Conservation (phyloP, 331 rosid species). For the Rhamnella rubrinervis region DNA sequence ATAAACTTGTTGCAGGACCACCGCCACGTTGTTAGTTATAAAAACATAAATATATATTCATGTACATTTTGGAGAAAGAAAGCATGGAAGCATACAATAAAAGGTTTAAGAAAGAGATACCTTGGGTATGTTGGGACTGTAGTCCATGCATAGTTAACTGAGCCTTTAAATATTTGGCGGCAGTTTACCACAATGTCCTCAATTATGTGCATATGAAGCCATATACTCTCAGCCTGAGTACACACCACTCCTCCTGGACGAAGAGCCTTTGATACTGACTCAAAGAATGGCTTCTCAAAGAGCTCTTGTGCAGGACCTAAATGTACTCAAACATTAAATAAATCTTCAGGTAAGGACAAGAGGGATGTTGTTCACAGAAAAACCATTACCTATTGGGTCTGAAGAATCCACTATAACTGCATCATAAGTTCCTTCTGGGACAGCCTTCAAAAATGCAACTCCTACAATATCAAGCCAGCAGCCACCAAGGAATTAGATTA, state of each 20-base stretch:
- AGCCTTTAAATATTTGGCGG: constrained; percentile 87
- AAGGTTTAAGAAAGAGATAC: constrained; percentile 28
- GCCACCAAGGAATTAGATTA: constrained; percentile 10
- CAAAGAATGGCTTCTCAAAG: constrained; percentile 89
- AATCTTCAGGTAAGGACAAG: background rate
- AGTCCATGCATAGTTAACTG: constrained; percentile 97
- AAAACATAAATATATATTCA: no score
- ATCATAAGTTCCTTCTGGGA: constrained; percentile 83
- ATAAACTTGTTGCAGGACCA: no score
- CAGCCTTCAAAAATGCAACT: constrained; percentile 90
- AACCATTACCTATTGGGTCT: constrained; percentile 78
- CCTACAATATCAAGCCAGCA: constrained; percentile 51
- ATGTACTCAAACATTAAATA: constrained; percentile 10
- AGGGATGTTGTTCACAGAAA: constrained; percentile 2
- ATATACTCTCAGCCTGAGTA: constrained; percentile 97
- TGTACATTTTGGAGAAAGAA: background rate
- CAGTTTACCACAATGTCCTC: constrained; percentile 84
- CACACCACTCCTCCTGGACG: constrained; percentile 97
- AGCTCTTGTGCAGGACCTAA: constrained; percentile 99
- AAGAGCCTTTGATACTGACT: constrained; percentile 78
- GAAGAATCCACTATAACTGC: constrained; percentile 96
- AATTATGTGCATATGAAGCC: constrained; percentile 98
- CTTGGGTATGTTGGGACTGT: constrained; percentile 99
- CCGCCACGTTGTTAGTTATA: no score
- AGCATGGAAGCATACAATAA: background rate